Percentiles rank a stretch among this genome's conserved stretches.
Conservation (phyloP, 1,284 basidiomycete species). For the Gomphus sp. region DNA sequence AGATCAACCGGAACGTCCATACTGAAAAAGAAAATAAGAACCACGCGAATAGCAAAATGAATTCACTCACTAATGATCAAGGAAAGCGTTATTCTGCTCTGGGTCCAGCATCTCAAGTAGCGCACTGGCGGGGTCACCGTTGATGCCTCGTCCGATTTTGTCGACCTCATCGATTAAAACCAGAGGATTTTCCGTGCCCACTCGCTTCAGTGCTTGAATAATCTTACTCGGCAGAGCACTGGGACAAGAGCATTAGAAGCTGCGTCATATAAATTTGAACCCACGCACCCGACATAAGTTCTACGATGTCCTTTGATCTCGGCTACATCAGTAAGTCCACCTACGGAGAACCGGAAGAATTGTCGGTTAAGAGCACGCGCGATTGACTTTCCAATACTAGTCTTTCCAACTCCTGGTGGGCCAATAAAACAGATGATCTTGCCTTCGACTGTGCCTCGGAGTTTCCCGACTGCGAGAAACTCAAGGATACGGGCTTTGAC, state of each 20-base stretch:
- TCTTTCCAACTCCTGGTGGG: slow-evolving; percentile 97
- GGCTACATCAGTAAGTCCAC: slow-evolving; percentile 93
- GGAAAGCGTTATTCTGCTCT: slow-evolving; percentile 93
- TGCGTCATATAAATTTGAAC: slow-evolving; percentile 3
- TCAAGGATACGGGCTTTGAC: slow-evolving; percentile 97
- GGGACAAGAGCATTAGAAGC: slow-evolving; percentile 6
- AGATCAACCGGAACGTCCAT: slow-evolving; percentile 98
- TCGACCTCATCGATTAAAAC: slow-evolving; percentile 98
- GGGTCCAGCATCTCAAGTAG: slow-evolving; percentile 97
- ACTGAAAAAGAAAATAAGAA: slow-evolving; percentile 28
- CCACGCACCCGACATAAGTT: slow-evolving; percentile 84
- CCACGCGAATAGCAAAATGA: neutral
- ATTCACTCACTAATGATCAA: slow-evolving; percentile 82
- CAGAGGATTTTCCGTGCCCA: slow-evolving; percentile 94
- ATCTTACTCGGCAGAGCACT: slow-evolving; percentile 96
- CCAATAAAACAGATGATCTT: slow-evolving; percentile 97
- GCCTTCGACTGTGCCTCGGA: slow-evolving; percentile 93
- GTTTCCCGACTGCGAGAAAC: slow-evolving; percentile 96
- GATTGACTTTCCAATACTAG: slow-evolving; percentile 91
- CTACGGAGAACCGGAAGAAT: slow-evolving; percentile 96
- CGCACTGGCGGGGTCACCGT: slow-evolving; percentile 93
- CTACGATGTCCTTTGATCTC: slow-evolving; percentile 98
- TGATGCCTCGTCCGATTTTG: slow-evolving; percentile 94
- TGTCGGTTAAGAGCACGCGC: slow-evolving; percentile 77
- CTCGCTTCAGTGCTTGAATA: slow-evolving; percentile 94